phyloP scores from a whole-genome alignment of 805 yeast species.

The Wickerhamiella nectarea region DNA sequence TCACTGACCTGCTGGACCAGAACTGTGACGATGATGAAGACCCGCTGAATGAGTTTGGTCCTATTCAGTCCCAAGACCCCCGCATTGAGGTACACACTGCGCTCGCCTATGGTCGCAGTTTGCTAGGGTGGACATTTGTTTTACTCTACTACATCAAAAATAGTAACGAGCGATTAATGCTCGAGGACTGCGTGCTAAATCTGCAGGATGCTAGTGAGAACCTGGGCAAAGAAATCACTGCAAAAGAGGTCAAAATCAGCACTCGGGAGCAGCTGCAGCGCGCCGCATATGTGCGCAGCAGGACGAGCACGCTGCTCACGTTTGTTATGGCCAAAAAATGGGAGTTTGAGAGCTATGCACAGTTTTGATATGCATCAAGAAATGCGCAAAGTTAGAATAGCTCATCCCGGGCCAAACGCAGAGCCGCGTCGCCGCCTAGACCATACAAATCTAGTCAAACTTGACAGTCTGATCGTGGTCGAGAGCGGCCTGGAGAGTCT shows the following conservation, averaged over 20 bases:
- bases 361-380: no score
- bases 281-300: slow-evolving; percentile 1
- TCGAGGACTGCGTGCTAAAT: slow-evolving; percentile 58
- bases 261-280: not conserved
- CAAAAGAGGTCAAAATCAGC: not conserved
- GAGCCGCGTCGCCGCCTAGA: no score
- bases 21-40: not conserved
- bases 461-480: slow-evolving; percentile 24
- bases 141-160: slow-evolving; percentile 52
- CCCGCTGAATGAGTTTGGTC: slow-evolving; percentile 2
- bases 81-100: slow-evolving; percentile 31
- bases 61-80: not conserved
- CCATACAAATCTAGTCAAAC: not conserved
- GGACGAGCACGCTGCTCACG: not conserved
- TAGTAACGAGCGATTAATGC: slow-evolving; percentile 39
- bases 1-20: not conserved
- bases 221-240: not conserved
- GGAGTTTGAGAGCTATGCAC: not conserved
- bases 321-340: not conserved
- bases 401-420: no score
- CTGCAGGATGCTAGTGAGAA: slow-evolving; percentile 56
- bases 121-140: slow-evolving; percentile 84
- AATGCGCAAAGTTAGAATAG: no score
- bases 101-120: slow-evolving; percentile 53
- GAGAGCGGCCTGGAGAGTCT: slow-evolving; percentile 35